phyloP scores from a whole-genome alignment of 768 basidiomycete genomes.

The Mycena kentingensis region DNA sequence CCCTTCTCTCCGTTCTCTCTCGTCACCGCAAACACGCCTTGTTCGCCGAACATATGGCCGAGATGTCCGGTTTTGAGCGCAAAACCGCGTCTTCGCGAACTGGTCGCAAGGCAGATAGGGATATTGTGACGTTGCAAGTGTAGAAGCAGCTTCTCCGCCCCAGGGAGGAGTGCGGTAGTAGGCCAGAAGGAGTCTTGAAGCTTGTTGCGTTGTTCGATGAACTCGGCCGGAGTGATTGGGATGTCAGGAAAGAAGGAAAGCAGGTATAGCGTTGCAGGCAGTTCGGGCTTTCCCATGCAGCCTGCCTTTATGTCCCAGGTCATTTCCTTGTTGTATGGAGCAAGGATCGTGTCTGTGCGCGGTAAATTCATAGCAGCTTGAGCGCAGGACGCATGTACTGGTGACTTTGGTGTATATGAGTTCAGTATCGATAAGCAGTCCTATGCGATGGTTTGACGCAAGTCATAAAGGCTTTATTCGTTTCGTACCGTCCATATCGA shows the following conservation, averaged over 20 bases:
- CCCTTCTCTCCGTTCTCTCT: constrained; percentile 32
- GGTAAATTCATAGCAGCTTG: background rate
- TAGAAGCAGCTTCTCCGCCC: constrained; percentile 63
- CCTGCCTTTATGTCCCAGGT: constrained; percentile 90
- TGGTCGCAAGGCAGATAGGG: constrained; percentile 83
- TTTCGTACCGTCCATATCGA: constrained; percentile 69
- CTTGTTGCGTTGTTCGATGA: constrained; percentile 54
- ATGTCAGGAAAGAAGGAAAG: constrained; percentile 79
- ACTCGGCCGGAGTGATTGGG: constrained; percentile 60
- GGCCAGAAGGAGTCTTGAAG: constrained; percentile 71
- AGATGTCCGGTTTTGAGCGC: constrained; percentile 68
- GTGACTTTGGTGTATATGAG: constrained; percentile 76
- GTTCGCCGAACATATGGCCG: constrained; percentile 50
- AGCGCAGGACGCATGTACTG: constrained; percentile 46
- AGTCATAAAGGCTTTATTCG: background rate
- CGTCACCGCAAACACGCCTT: constrained; percentile 73
- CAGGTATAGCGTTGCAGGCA: constrained; percentile 62
- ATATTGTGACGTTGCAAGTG: constrained; percentile 70
- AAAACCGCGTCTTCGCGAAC: constrained; percentile 67
- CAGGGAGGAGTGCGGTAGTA: constrained; percentile 71
- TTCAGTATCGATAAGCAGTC: constrained; percentile 78
- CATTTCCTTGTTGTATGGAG: constrained; percentile 71
- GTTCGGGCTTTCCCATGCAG: constrained; percentile 82
- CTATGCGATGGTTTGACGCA: constrained; percentile 34
- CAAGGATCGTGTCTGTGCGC: constrained; percentile 66